These are phyloP conservation scores for Evernia prunastri DNA, from an alignment of 495 filamentous ascomycete species.

Conservation along the genomic window DNA sequence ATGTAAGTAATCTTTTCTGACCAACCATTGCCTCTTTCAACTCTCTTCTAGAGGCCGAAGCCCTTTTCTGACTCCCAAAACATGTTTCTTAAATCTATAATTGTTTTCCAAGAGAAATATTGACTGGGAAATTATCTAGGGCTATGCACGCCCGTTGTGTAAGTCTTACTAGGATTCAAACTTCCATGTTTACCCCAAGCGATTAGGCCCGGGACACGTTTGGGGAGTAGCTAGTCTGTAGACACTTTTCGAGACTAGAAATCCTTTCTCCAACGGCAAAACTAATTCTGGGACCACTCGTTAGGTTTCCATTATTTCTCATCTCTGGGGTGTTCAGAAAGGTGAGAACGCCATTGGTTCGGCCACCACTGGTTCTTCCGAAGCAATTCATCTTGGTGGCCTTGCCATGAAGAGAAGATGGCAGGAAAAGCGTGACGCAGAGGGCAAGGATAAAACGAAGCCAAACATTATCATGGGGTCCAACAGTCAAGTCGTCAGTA, in stretches of 20 bases:
- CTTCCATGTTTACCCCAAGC: not conserved
- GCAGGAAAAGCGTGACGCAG: slow-evolving; percentile 57
- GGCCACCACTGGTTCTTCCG: slow-evolving; percentile 66
- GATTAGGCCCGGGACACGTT: not conserved
- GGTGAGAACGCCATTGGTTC: slow-evolving; percentile 63
- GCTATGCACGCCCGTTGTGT: slow-evolving; percentile 62
- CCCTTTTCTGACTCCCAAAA: too few species aligned
- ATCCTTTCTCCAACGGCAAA: not conserved
- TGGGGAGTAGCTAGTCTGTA: not conserved
- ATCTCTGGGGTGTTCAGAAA: slow-evolving; percentile 62
- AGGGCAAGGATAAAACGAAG: slow-evolving; percentile 54
- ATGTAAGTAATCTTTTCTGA: too few species aligned
- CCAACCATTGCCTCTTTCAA: too few species aligned
- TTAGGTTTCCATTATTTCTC: slow-evolving; percentile 54
- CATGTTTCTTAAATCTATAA: too few species aligned
- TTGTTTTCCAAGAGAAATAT: too few species aligned
- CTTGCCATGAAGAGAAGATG: slow-evolving; percentile 73
- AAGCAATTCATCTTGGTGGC: slow-evolving; percentile 70
- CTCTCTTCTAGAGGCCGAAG: too few species aligned
- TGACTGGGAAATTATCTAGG: too few species aligned
- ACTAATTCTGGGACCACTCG: not conserved
- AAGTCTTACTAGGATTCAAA: not conserved
- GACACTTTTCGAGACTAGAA: not conserved
- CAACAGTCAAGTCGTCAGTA: slow-evolving; percentile 69
- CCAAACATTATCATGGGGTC: slow-evolving; percentile 76